Evolutionary conservation across 345 rosid species (phyloP), one percentile per base, ranked within the genome.

Genomic region (Pistacia integerrima): DNA sequence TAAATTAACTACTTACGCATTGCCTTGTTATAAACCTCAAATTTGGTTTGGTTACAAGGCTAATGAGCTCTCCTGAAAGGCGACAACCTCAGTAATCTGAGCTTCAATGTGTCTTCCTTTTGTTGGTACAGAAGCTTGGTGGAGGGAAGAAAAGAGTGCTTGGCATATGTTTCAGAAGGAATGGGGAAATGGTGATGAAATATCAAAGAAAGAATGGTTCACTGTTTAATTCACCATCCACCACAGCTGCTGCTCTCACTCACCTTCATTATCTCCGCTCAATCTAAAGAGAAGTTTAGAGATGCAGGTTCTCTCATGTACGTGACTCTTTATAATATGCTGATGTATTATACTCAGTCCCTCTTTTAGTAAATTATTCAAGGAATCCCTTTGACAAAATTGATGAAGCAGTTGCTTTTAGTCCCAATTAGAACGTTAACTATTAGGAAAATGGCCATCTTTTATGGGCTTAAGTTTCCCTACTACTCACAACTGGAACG

Each of bases 211-310:
- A 81, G 80, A 87, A 93, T 22, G 97, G 98, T 0, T 94, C 97
- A 3, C 65, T 94, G 77, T 94, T 88, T 74, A 85, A 94, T 83
- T 94, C 97, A 74, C 98, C 98, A 68, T 88, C 98, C 28, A 70
- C 97, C 79, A 90, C 98, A 67, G 98, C 97, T 51, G 93, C 92
- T 64, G 92, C 94, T 63, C 80, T 85, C 76, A 76, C 77, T 61
- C 88, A 84, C 80, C 91, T 91, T 70, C 79, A 38, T 49, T 94
- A 94, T 69, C 94, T 94, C 71, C 73, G 33, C 11, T 77, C 83
- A 8, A 81, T 89, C 79, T 52, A 0, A 93, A 58, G 83, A 85
- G 78, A 93, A 89, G 80, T 91, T 85, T 49, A 88, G 86, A 22
- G 74, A 84, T 85, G 92, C 92, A 87, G 97, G 95, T 89, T 36